phyloP scores from a whole-genome alignment of 495 filamentous ascomycete species.

The Niebla homalea region DNA sequence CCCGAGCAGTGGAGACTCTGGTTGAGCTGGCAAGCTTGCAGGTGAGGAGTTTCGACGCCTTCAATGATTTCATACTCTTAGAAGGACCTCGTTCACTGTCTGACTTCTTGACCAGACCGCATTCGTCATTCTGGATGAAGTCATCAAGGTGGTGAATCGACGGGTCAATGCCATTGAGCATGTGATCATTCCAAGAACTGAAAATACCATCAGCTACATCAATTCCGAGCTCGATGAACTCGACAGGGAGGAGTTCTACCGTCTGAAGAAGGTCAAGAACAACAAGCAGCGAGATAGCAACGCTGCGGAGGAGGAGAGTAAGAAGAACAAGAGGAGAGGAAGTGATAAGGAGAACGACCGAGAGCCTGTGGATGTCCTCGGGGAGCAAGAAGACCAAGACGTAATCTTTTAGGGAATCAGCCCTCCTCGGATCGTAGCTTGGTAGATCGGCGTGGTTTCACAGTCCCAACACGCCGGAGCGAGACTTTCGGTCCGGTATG shows the following conservation, averaged over 20 bases:
- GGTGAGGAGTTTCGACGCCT: slow-evolving; percentile 25
- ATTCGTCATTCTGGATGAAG: slow-evolving; percentile 94
- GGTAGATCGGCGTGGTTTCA: background rate
- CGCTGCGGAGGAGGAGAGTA: slow-evolving; percentile 19
- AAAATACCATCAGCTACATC: slow-evolving; percentile 99
- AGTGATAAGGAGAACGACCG: slow-evolving; percentile 33
- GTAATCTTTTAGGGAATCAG: slow-evolving; percentile 65
- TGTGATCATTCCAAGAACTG: slow-evolving; percentile 94
- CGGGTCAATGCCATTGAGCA: slow-evolving; percentile 98
- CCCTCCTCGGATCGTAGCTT: background rate
- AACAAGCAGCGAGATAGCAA: slow-evolving; percentile 78
- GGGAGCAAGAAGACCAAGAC: slow-evolving; percentile 80
- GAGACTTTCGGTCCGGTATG: too few species aligned
- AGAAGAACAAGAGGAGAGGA: slow-evolving; percentile 21
- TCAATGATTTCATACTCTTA: background rate
- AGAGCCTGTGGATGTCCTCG: slow-evolving; percentile 54
- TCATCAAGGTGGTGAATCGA: slow-evolving; percentile 98
- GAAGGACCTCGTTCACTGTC: background rate
- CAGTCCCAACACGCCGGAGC: background rate
- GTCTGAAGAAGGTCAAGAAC: slow-evolving; percentile 88
- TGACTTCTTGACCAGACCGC: slow-evolving; percentile 49
- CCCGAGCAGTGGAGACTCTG: slow-evolving; percentile 89
- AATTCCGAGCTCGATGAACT: slow-evolving; percentile 97
- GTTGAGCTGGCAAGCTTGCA: slow-evolving; percentile 93
- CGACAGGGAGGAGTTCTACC: slow-evolving; percentile 96